Percentiles rank a stretch among this genome's conserved stretches.
Conservation (phyloP, 2,329 filamentous ascomycete species). For the Colletotrichum sp. region DNA sequence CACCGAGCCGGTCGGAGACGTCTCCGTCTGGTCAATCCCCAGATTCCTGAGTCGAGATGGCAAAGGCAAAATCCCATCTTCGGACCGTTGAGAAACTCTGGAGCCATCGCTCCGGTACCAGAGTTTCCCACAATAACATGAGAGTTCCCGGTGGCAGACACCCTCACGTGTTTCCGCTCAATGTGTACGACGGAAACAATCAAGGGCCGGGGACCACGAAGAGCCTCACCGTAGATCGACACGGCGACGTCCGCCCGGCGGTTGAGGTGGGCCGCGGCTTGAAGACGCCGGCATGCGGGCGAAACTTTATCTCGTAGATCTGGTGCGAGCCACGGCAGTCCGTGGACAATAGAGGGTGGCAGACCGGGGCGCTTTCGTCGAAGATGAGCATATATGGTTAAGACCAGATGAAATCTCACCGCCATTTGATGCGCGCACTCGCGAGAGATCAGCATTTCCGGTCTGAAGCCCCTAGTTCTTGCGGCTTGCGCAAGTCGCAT, state of each 20-base stretch:
- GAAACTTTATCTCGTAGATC: slow-evolving; percentile 15
- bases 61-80: background rate
- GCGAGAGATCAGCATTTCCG: background rate
- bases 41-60: background rate
- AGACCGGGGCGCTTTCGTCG: background rate
- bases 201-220: background rate
- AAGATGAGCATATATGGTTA: background rate
- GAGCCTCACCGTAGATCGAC: slow-evolving; percentile 8
- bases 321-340: background rate
- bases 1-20: background rate
- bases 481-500: background rate
- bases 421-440: background rate
- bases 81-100: slow-evolving; percentile 8
- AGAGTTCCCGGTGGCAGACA: background rate
- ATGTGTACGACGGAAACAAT: background rate
- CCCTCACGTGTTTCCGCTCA: background rate
- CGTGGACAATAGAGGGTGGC: background rate
- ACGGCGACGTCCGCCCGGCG: slow-evolving; percentile 4
- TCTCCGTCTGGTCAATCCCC: background rate
- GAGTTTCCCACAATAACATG: background rate
- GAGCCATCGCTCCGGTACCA: background rate
- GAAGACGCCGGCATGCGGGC: background rate
- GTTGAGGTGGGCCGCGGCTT: background rate
- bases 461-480: background rate
- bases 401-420: slow-evolving; percentile 9